These are phyloP conservation scores for Hypericum androsaemum DNA, from an alignment of 345 rosid species.

Conservation along the genomic window DNA sequence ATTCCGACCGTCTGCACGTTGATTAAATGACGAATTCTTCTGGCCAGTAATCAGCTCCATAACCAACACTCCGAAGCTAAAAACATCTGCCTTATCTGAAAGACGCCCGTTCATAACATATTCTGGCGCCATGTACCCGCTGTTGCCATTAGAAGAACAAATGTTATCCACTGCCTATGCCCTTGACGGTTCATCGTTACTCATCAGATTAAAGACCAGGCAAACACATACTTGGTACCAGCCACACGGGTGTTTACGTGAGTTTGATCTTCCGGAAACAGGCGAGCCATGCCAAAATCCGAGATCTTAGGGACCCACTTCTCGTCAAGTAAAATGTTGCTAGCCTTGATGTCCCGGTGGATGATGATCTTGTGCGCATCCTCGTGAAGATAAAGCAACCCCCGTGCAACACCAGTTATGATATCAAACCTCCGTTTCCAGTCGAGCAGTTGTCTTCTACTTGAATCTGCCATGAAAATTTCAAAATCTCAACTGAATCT, in stretches of 20 bases:
- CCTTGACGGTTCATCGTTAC: too few relatives aligned
- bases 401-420: constrained; percentile 70
- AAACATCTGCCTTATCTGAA: constrained; percentile 81
- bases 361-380: constrained; percentile 72
- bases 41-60: constrained; percentile 80
- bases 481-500: constrained; percentile 1
- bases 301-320: constrained; percentile 97
- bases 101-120: constrained; percentile 74
- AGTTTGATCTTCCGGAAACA: constrained; percentile 79
- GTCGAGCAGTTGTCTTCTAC: constrained; percentile 40
- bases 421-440: constrained; percentile 79
- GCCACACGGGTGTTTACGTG: constrained; percentile 89
- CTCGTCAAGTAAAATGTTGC: constrained; percentile 82
- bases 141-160: constrained; percentile 22
- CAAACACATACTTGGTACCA: constrained; percentile 75
- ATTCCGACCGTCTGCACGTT: constrained; percentile 39
- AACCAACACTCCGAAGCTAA: constrained; percentile 93
- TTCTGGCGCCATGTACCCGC: constrained; percentile 99
- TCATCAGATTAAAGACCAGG: background rate
- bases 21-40: constrained; percentile 50
- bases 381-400: constrained; percentile 89
- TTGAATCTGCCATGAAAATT: constrained; percentile 35
- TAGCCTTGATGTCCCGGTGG: constrained; percentile 94
- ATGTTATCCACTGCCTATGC: background rate
- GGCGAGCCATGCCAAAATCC: constrained; percentile 99